Base-by-base conservation (phyloP, 2,329 filamentous ascomycete genomes). In the Mycosphaerella arachidis region DNA sequence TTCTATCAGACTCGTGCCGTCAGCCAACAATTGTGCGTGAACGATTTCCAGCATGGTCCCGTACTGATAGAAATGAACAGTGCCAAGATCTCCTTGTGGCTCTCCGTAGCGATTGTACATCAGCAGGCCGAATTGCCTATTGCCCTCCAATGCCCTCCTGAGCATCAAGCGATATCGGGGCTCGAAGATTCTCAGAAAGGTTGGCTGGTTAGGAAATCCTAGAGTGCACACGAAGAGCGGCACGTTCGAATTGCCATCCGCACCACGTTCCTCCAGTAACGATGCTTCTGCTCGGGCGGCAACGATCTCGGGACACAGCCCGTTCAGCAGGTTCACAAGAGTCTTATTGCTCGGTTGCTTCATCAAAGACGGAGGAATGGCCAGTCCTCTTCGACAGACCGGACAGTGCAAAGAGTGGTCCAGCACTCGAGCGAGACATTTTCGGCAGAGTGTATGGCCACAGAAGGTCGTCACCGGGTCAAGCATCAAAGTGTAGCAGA, bases 131-230 rank as follows among this genome's bases (percentile, higher is more conserved):
- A 97, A 96, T 27, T 85, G 89, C 13, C 84, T 80, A 61, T 88
- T 84, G 0, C 86, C 85, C 63, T 92, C 88, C 56, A 95, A 78
- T 0, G 86, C 88, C 37, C 91, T 84, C 51, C 88, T 83, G 40
- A 96, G 88, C 91, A 96, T 94, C n/a, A 94, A 80, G 7, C 91
- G 85, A 72, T 96, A 96, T 6, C 90, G 84, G n/a, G 90, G 90
- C 72, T 96, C 92, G 70, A 96, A 96, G n/a, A 97, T 84, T 68
- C 95, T 90, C 3, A 96, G 78, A 66, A 94, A 94, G 0, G 90
- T 92, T 0, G 89, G 91, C 84, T 93, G 91, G 1, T 82, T 80
- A 0, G 92, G 92, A 67, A 94, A 93, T 0, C 90, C 84, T 8
- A 95, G 75, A 0, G 91, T 91, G 74, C 90, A 94, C 33, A 95